Conservation (phyloP, 2,329 filamentous ascomycete species). For the Fusarium sp. region DNA sequence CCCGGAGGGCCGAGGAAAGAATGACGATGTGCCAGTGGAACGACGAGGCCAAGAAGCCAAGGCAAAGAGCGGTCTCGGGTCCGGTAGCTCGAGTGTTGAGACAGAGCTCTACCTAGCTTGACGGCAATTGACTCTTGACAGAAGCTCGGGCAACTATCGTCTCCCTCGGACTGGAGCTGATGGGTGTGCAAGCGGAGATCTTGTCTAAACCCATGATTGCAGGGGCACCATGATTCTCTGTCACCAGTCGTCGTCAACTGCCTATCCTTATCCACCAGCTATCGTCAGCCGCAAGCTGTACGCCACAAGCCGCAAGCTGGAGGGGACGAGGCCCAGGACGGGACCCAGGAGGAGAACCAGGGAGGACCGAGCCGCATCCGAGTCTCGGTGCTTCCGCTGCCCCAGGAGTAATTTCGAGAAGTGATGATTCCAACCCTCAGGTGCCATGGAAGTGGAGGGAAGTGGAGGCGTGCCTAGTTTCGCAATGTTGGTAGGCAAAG, state of each 20-base stretch:
- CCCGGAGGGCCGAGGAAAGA: slow-evolving; percentile 16
- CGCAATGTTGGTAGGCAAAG: slow-evolving; percentile 14
- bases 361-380: slow-evolving; percentile 17
- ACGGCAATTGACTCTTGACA: not conserved
- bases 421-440: slow-evolving; percentile 10
- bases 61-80: slow-evolving; percentile 25
- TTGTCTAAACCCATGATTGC: not conserved
- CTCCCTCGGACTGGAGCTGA: not conserved
- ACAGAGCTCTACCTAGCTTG: not conserved
- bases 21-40: not conserved
- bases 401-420: slow-evolving; percentile 6
- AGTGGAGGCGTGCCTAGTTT: slow-evolving; percentile 10
- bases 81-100: not conserved
- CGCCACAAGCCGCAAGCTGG: slow-evolving; percentile 5
- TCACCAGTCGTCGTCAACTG: not conserved
- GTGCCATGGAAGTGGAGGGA: slow-evolving; percentile 1
- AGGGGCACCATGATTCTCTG: not conserved
- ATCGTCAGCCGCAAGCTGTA: slow-evolving; percentile 11
- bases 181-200: not conserved
- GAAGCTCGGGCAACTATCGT: not conserved
- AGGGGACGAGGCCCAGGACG: not conserved
- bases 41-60: not conserved
- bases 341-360: not conserved
- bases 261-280: not conserved
- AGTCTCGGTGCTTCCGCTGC: slow-evolving; percentile 3